Evolutionary conservation across 2,329 filamentous ascomycete species (phyloP).

Genomic region (Alternaria novae-zelandiae): DNA sequence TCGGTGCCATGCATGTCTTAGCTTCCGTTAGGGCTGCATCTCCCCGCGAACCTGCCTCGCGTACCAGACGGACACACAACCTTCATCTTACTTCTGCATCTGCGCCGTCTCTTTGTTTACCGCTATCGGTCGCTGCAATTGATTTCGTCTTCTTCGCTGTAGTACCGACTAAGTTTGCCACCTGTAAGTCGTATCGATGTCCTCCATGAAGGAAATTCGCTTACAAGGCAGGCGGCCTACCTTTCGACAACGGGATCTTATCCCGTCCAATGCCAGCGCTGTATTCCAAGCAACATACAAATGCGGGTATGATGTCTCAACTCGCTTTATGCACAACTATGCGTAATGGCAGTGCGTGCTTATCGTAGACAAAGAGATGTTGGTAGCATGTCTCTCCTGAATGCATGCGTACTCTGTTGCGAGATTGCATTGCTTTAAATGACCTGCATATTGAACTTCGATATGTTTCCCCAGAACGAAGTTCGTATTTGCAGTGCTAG

Average conservation of each 20-base stretch:
- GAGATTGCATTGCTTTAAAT: neutral
- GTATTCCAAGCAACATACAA: neutral
- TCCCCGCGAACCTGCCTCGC: constrained; percentile 22
- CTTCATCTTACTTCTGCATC: neutral
- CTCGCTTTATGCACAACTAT: neutral
- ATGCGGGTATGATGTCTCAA: neutral
- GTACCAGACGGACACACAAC: neutral
- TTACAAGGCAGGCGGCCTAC: neutral
- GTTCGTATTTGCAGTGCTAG: neutral
- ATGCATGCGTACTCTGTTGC: neutral
- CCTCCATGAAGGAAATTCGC: neutral
- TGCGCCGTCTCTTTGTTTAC: neutral
- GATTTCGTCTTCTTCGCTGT: too few relatives aligned
- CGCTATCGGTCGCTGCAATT: neutral
- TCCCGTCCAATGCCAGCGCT: constrained; percentile 1
- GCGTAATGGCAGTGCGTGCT: neutral
- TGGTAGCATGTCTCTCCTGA: neutral
- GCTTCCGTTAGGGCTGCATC: constrained; percentile 32
- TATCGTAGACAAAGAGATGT: neutral
- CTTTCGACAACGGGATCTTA: neutral
- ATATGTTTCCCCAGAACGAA: neutral
- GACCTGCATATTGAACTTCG: neutral
- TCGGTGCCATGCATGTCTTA: constrained; percentile 30
- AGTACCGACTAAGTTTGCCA: neutral
- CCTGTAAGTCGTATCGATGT: neutral